phyloP scores from a whole-genome alignment of 2,329 filamentous ascomycete genomes.

The Colletotrichum coccodes region DNA sequence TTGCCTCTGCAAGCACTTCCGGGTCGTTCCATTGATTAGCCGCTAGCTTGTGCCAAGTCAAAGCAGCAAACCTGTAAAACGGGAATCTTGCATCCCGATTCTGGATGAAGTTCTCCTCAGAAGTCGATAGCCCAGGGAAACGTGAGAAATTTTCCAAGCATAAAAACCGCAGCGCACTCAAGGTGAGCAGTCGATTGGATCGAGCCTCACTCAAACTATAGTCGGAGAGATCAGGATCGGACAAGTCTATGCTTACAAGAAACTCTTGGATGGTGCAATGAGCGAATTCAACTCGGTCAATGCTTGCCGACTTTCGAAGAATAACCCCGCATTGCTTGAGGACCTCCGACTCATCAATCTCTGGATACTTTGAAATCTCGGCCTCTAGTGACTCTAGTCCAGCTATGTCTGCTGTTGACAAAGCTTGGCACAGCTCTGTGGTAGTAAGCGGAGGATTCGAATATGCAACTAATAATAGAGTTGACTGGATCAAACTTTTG shows the following conservation, averaged over 20 bases:
- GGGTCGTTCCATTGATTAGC: background rate
- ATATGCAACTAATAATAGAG: background rate
- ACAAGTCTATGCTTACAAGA: background rate
- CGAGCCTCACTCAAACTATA: background rate
- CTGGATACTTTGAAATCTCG: background rate
- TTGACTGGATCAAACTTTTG: background rate
- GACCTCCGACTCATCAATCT: constrained; percentile 9
- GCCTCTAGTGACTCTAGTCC: background rate
- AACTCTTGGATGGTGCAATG: background rate
- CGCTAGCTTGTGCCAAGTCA: background rate
- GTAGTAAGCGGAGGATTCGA: background rate
- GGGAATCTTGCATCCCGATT: background rate
- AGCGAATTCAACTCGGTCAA: background rate
- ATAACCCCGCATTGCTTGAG: background rate
- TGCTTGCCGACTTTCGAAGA: background rate
- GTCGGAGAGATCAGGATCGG: background rate
- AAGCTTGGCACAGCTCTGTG: constrained; percentile 11
- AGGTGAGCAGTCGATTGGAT: background rate
- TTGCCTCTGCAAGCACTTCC: background rate
- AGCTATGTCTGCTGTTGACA: background rate
- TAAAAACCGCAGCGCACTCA: background rate
- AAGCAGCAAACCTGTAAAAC: constrained; percentile 8
- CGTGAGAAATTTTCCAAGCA: background rate
- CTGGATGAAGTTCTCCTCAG: background rate
- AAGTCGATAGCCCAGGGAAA: background rate